Evolutionary conservation across 1,284 basidiomycete genomes (phyloP).

Genomic region (Pascua sp.): DNA sequence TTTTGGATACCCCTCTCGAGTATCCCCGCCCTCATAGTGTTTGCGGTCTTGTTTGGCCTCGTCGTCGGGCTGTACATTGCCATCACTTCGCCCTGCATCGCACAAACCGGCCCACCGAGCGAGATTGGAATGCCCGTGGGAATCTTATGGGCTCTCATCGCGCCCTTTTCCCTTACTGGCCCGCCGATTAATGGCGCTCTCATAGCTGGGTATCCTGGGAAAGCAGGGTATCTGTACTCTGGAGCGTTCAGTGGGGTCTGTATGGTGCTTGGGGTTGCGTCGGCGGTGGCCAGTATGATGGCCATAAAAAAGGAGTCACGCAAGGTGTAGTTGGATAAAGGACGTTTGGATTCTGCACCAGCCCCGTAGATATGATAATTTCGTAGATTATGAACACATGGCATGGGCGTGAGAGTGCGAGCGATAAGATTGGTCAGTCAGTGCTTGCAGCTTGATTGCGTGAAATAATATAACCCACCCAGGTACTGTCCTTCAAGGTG

Average conservation of each 20-base stretch:
- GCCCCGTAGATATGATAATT: too few species aligned
- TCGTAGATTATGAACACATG: too few species aligned
- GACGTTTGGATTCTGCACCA: too few species aligned
- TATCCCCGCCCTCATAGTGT: slow-evolving; percentile 32
- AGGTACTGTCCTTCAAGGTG: too few species aligned
- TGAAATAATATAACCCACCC: too few species aligned
- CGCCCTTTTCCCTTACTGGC: slow-evolving; percentile 36
- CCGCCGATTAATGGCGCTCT: slow-evolving; percentile 45
- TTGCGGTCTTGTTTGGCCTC: slow-evolving; percentile 43
- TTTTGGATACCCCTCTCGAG: slow-evolving; percentile 25
- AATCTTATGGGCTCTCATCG: slow-evolving; percentile 24
- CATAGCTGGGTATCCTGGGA: slow-evolving; percentile 18
- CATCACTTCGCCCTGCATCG: slow-evolving; percentile 27
- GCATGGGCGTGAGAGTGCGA: too few species aligned
- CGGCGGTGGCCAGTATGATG: too few species aligned
- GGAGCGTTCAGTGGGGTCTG: slow-evolving; percentile 5
- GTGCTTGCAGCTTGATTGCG: too few species aligned
- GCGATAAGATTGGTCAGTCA: too few species aligned
- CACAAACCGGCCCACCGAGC: slow-evolving; percentile 20
- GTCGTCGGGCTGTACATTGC: slow-evolving; percentile 27
- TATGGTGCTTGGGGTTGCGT: neutral
- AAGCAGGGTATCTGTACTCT: neutral
- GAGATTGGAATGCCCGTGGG: slow-evolving; percentile 37
- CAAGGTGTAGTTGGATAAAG: too few species aligned
- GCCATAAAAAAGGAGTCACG: too few species aligned